A percentile compares a stretch with the other conserved stretches of the same genome.
phyloP scores from a whole-genome alignment of 2,329 filamentous ascomycete genomes.

The Boeremia exigua region DNA sequence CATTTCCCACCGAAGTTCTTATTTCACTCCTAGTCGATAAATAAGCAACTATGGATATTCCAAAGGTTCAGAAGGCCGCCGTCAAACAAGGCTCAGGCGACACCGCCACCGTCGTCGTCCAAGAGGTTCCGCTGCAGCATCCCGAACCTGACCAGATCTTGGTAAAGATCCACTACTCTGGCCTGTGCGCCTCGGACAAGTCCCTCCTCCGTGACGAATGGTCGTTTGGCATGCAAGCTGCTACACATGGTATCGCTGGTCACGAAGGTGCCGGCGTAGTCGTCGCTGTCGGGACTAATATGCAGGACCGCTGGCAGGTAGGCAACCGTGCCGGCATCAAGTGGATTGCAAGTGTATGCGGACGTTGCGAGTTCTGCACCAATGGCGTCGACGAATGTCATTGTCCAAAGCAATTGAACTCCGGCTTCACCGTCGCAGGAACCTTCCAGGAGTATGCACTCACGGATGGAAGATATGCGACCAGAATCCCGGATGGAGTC shows the following conservation, averaged over 20 bases:
- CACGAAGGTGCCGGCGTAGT: slow-evolving; percentile 79
- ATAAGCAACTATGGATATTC: slow-evolving; percentile 34
- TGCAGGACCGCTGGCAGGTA: slow-evolving; percentile 68
- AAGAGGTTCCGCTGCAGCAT: slow-evolving; percentile 38
- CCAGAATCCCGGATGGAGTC: slow-evolving; percentile 52
- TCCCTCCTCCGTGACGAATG: slow-evolving; percentile 47
- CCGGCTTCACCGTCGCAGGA: slow-evolving; percentile 61
- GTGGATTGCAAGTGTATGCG: slow-evolving; percentile 71
- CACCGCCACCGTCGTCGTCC: slow-evolving; percentile 29
- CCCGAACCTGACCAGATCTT: slow-evolving; percentile 61
- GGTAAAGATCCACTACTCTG: slow-evolving; percentile 62
- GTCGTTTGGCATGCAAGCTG: slow-evolving; percentile 61
- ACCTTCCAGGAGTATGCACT: slow-evolving; percentile 53
- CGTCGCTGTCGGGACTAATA: slow-evolving; percentile 72
- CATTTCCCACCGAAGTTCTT: slow-evolving; percentile 5
- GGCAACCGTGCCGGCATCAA: slow-evolving; percentile 61
- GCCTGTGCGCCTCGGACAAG: slow-evolving; percentile 62
- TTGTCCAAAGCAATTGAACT: slow-evolving; percentile 65
- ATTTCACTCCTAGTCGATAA: neutral
- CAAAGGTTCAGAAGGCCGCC: slow-evolving; percentile 45
- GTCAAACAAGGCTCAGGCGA: slow-evolving; percentile 41
- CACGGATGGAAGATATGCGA: slow-evolving; percentile 54
- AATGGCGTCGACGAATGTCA: slow-evolving; percentile 59
- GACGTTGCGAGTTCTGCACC: slow-evolving; percentile 80
- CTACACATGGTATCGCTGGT: slow-evolving; percentile 77